phyloP scores from a whole-genome alignment of 2,329 filamentous ascomycete genomes.

The Knufia fluminis region DNA sequence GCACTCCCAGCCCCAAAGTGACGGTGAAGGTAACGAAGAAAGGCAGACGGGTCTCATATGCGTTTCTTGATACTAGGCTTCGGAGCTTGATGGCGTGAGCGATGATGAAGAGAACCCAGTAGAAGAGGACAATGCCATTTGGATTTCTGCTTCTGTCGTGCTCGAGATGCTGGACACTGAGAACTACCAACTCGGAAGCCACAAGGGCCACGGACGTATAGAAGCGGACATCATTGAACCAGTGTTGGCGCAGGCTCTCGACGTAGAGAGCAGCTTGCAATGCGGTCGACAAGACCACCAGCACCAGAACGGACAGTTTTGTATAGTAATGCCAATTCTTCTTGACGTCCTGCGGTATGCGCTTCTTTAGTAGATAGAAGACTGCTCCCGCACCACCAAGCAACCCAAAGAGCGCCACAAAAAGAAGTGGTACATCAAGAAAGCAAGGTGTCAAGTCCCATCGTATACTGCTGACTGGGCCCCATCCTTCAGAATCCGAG shows the following conservation, averaged over 20 bases:
- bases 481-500: slow-evolving; percentile 88
- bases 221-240: slow-evolving; percentile 75
- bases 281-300: slow-evolving; percentile 58
- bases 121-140: slow-evolving; percentile 81
- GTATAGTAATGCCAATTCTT: slow-evolving; percentile 90
- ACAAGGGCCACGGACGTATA: slow-evolving; percentile 69
- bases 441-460: slow-evolving; percentile 98
- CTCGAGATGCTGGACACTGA: slow-evolving; percentile 75
- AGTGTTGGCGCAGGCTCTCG: slow-evolving; percentile 56
- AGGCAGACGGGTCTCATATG: slow-evolving; percentile 55
- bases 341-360: slow-evolving; percentile 54
- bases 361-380: slow-evolving; percentile 67
- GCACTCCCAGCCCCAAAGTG: slow-evolving; percentile 58
- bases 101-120: slow-evolving; percentile 81
- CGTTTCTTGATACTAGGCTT: slow-evolving; percentile 69
- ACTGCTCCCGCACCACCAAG: slow-evolving; percentile 67
- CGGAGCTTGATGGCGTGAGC: slow-evolving; percentile 73
- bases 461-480: slow-evolving; percentile 73
- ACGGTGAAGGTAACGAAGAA: slow-evolving; percentile 72
- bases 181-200: slow-evolving; percentile 63
- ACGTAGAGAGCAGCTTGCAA: slow-evolving; percentile 71
- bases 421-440: slow-evolving; percentile 78
- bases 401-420: slow-evolving; percentile 70
- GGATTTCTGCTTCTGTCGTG: slow-evolving; percentile 73
- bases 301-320: slow-evolving; percentile 68